Base-by-base conservation (phyloP, 108 stramenopile genomes). In the Fistulifera solaris region DNA sequence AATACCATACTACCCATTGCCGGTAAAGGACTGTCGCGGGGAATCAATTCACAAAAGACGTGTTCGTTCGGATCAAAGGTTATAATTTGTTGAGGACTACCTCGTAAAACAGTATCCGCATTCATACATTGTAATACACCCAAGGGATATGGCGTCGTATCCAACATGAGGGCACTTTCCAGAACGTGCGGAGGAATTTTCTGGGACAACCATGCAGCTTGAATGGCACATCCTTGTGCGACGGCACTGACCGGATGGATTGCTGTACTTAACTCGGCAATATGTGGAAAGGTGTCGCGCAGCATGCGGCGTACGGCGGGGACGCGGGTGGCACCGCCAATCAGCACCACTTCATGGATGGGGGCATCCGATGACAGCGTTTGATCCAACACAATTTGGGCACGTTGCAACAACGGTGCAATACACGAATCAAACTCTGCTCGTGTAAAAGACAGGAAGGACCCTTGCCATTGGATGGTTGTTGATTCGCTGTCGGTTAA, bases 151-250 rank as follows among this genome's bases (percentile, higher is more conserved):
- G 87, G 87, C 22, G 85, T 27, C 46, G 78, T 75, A 65, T 89
- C 87, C 54, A 89, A 54, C 87, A 89, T 89, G 61, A 89, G 64
- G 4, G 84, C 83, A 54, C 77, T 78, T 38, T 74, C 59, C 31
- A 89, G 64, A 45, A 79, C 75, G 58, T 78, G 75, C 18, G 67
- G 16, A 10, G 87, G 84, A 11, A 89, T 77, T 11, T 48, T 24
- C 25, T 66, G 66, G 1, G 84, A 85, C 21, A 70, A 19, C 19
- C 83, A 66, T 25, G 87, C 87, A 27, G 87, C 79, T 59, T 86
- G 84, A 55, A 89, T 81, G 25, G 87, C 87, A 24, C 74, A 55
- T 40, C 87, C 87, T 66, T 89, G 87, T 1, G 87, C 79, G 1
- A 85, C 83, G 39, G 83, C 83, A 24, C 75, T 70, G 58, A 85